phyloP scores from a whole-genome alignment of 2,329 filamentous ascomycete species.

The Eutypella sp. region DNA sequence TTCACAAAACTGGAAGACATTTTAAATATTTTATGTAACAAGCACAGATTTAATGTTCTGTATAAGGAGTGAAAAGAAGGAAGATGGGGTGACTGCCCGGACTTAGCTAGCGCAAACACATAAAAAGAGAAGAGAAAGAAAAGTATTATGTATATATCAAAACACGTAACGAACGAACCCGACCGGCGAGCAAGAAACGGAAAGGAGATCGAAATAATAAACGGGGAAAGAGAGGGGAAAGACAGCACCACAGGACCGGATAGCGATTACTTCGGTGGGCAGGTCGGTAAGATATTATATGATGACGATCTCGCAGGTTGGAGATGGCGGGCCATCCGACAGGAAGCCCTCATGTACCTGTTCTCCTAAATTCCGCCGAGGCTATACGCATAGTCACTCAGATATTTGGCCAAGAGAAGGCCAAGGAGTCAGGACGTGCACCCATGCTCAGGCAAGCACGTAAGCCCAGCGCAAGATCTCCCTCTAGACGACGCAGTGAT shows the following conservation, averaged over 20 bases:
- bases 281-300: too few species aligned
- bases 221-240: neutral
- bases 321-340: too few species aligned
- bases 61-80: neutral
- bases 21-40: neutral
- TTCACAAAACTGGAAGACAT: slow-evolving; percentile 15
- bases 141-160: neutral
- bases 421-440: too few species aligned
- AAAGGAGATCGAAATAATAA: neutral
- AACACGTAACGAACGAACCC: neutral
- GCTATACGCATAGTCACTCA: too few species aligned
- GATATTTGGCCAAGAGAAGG: too few species aligned
- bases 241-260: neutral
- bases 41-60: neutral
- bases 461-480: too few species aligned
- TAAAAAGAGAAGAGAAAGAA: neutral
- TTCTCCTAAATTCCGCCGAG: too few species aligned
- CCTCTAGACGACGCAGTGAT: neutral
- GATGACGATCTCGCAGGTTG: neutral
- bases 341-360: too few species aligned
- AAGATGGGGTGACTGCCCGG: neutral
- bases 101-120: too few species aligned
- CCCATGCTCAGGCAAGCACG: too few species aligned
- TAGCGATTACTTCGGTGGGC: neutral
- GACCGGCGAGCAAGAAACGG: neutral